Base-by-base conservation (phyloP, 2,329 filamentous ascomycete genomes). In the Talaromyces sp. region DNA sequence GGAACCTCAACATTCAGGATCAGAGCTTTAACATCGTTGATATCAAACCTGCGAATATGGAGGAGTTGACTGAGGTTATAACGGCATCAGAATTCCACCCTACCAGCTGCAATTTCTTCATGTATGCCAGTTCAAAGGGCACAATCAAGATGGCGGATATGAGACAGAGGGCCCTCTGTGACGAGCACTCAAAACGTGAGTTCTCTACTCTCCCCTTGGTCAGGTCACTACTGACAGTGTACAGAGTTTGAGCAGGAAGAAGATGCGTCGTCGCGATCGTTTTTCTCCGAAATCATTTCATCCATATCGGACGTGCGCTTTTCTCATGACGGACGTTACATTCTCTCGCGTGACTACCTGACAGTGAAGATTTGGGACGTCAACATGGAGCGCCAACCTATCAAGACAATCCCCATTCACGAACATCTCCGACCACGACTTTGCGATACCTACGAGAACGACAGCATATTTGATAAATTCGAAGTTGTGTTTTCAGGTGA, bases 361-460 rank as follows among this genome's bases (percentile, higher is more conserved):
- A 99, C 94, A 0, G 94, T 99, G 72, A 99, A 99, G 81, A 97
- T 99, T 67, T 99, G 94, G 94, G 94, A 99, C 73, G 92, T 99
- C 66, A 96, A 96, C 76, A 99, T 97, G 94, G 94, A 99, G 77
- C 86, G 91, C 62, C 91, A 96, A 69, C 94, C 94, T 0, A 84
- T 99, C 69, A 99, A 99, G 83, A 97, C 93, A 11, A 99, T 99
- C 69, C 94, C 94, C 1, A 97, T 99, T 65, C 94, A 99, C 74
- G 94, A 99, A 72, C 94, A 99, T 71, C 84, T 99, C 51, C 86
- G 94, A 66, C 94, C 94, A 21, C 86, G 92, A 62, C 82, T 99
- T 57, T 99, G 94, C 75, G 94, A 99, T 71, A 99, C 94, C 2
- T 99, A 99, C 69, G 94, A 99, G 78, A 99, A 99, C 68, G 94